These are phyloP conservation scores for Diversispora eburnea DNA, from an alignment of 192 early-diverging fungal genomes.

Conservation along the genomic window DNA sequence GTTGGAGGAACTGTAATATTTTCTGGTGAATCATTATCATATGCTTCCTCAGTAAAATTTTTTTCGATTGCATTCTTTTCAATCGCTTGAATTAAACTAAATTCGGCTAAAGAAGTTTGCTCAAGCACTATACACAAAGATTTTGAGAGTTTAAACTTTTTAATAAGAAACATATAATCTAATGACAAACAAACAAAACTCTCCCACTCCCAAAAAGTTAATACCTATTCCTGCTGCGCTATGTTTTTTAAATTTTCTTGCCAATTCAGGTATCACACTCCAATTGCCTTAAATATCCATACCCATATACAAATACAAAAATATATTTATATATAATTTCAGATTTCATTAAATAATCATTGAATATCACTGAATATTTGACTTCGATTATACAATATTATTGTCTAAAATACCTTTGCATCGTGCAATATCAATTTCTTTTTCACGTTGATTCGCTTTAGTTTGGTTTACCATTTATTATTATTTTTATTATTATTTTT, in stretches of 20 bases:
- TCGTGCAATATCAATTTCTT: conserved; percentile 23
- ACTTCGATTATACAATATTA: neutral
- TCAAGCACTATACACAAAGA: conserved; percentile 32
- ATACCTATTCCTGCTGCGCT: conserved; percentile 51
- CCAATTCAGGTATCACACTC: conserved; percentile 45
- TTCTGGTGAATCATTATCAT: conserved; percentile 30
- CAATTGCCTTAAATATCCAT: conserved; percentile 45
- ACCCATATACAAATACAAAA: conserved; percentile 35
- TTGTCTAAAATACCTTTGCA: conserved; percentile 19
- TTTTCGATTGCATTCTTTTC: neutral
- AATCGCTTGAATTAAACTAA: conserved; percentile 29
- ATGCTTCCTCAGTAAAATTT: neutral
- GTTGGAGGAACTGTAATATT: conserved; percentile 26
- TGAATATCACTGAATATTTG: neutral
- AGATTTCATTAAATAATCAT: neutral
- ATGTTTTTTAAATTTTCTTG: conserved; percentile 53
- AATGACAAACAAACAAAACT: neutral
- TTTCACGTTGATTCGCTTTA: conserved; percentile 23
- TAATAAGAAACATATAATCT: neutral
- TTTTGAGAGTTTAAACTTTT: neutral
- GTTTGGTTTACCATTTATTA: conserved; percentile 17
- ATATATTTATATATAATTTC: neutral
- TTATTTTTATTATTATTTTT: neutral
- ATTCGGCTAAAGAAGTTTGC: conserved; percentile 42
- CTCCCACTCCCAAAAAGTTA: too few relatives aligned